Conservation (phyloP, 2,329 filamentous ascomycete genomes). For the Coniochaeta prunicola region DNA sequence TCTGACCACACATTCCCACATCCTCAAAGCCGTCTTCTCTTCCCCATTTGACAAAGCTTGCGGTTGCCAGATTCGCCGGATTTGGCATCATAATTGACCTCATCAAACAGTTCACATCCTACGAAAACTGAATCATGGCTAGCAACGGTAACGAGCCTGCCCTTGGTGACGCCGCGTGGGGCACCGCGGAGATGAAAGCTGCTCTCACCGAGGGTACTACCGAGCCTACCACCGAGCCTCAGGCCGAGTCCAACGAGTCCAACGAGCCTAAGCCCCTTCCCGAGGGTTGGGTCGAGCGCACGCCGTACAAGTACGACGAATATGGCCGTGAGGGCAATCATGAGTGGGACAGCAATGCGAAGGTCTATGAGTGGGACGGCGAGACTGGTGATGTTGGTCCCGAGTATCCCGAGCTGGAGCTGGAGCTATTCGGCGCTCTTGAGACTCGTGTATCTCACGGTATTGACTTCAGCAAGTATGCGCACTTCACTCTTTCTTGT, state of each 20-base stretch:
- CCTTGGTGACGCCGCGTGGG: background rate
- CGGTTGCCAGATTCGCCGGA: no score
- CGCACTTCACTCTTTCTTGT: slow-evolving; percentile 8
- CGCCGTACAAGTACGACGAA: slow-evolving; percentile 41
- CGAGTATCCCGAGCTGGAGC: slow-evolving; percentile 60
- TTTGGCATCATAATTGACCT: no score
- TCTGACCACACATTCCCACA: no score
- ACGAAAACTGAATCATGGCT: background rate
- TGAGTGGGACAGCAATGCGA: slow-evolving; percentile 47
- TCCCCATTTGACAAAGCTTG: no score
- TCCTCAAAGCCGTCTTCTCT: no score
- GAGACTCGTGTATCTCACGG: slow-evolving; percentile 44
- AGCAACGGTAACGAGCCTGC: slow-evolving; percentile 1
- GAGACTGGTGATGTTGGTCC: slow-evolving; percentile 84
- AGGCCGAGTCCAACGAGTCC: background rate
- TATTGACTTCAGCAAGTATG: slow-evolving; percentile 56
- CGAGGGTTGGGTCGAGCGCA: slow-evolving; percentile 37
- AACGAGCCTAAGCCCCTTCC: slow-evolving; percentile 14
- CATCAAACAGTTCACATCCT: background rate
- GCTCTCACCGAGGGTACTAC: slow-evolving; percentile 18
- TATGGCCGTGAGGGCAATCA: slow-evolving; percentile 14
- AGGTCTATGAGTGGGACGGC: slow-evolving; percentile 75
- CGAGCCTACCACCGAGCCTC: slow-evolving; percentile 3
- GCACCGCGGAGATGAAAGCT: slow-evolving; percentile 18
- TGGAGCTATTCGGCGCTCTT: slow-evolving; percentile 62